A percentile compares a stretch with the other conserved stretches of the same genome.
These are phyloP conservation scores for Abrus pulchellus DNA, from an alignment of 306 rosid species.

Conservation along the genomic window DNA sequence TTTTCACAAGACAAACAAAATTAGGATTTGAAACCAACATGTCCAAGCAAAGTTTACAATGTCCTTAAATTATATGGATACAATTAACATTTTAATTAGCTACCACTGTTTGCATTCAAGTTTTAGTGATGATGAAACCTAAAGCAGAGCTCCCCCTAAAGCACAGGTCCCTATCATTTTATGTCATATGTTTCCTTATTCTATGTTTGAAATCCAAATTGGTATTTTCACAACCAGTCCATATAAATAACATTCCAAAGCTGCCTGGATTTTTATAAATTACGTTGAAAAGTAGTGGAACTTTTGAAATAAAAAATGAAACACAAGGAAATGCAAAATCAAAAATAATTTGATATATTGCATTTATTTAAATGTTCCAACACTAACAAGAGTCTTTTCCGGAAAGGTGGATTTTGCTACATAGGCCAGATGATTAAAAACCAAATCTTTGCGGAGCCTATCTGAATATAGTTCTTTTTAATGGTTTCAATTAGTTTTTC, in stretches of 20 bases:
- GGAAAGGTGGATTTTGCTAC: not conserved
- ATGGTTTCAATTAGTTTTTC: not conserved
- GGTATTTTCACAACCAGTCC: slow-evolving; percentile 1
- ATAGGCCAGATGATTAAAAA: not conserved
- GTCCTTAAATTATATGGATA: not conserved
- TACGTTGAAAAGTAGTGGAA: not conserved
- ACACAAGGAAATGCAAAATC: not conserved
- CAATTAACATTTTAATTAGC: slow-evolving; percentile 30
- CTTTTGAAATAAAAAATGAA: not conserved
- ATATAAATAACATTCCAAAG: not conserved
- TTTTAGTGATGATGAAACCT: slow-evolving; percentile 24
- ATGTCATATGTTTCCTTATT: not conserved
- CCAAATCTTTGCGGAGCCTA: not conserved
- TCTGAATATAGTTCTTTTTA: not conserved
- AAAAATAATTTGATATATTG: not conserved
- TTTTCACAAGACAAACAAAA: not conserved
- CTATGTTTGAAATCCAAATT: not conserved
- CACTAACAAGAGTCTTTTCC: not conserved
- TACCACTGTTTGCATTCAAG: slow-evolving; percentile 21
- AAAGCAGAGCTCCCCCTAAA: not conserved
- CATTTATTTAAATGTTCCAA: not conserved
- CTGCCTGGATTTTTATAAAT: not conserved
- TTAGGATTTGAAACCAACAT: slow-evolving; percentile 21
- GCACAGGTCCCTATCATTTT: not conserved
- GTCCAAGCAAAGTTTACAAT: not conserved